These are phyloP conservation scores for Nepenthes gracilis DNA, from an alignment of 148 eudicot genomes.

Conservation along the genomic window DNA sequence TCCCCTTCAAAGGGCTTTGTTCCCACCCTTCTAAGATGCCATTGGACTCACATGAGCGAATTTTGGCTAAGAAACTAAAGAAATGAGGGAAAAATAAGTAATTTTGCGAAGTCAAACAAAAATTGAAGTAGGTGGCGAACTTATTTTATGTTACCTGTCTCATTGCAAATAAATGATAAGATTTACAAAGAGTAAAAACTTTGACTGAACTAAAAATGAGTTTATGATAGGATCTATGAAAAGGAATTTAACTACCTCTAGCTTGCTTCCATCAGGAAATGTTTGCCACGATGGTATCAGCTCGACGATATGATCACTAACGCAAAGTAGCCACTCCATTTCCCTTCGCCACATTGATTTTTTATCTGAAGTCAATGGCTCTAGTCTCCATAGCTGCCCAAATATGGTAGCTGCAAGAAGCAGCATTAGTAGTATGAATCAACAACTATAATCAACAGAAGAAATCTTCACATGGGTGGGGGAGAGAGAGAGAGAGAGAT, in stretches of 20 bases:
- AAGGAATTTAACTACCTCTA: conserved; percentile 49
- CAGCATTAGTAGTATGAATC: not conserved
- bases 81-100: too few relatives aligned
- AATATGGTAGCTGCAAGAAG: conserved; percentile 52
- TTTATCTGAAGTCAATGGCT: conserved; percentile 64
- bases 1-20: too few relatives aligned
- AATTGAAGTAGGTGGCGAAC: too few relatives aligned
- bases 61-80: too few relatives aligned
- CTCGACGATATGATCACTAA: conserved; percentile 91
- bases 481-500: not conserved
- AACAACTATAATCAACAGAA: not conserved
- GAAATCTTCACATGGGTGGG: not conserved
- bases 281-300: conserved; percentile 84
- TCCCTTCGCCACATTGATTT: conserved; percentile 92
- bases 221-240: not conserved
- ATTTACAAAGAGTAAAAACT: too few relatives aligned
- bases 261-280: conserved; percentile 81
- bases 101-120: too few relatives aligned
- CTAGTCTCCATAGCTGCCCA: conserved; percentile 97
- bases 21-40: too few relatives aligned
- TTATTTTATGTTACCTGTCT: too few relatives aligned
- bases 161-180: too few relatives aligned
- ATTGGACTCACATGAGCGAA: too few relatives aligned
- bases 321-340: conserved; percentile 84
- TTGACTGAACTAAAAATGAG: too few relatives aligned